Percentiles rank a stretch among this genome's conserved stretches.
Evolutionary conservation across 768 basidiomycete species (phyloP).

Genomic region (Serendipita sp.): DNA sequence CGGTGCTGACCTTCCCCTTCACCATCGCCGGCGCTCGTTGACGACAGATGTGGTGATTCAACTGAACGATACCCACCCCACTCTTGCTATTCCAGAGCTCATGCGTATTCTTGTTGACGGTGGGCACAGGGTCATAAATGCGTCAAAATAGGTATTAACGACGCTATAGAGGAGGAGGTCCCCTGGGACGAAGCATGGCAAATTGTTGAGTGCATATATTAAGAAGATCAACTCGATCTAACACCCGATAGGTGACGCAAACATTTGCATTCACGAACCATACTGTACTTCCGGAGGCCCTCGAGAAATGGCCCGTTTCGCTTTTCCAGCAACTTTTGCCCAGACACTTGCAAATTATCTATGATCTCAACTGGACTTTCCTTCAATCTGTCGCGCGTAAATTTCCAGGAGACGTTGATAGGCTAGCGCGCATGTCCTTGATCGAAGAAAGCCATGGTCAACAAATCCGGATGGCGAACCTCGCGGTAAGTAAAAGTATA

Average conservation of each 20-base stretch:
- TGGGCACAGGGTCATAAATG: neutral
- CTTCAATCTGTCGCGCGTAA: constrained; percentile 64
- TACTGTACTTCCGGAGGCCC: constrained; percentile 53
- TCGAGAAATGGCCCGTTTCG: constrained; percentile 79
- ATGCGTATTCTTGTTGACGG: constrained; percentile 50
- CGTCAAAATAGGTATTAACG: constrained; percentile 5
- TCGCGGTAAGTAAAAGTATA: constrained; percentile 43
- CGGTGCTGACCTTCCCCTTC: neutral
- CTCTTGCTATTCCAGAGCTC: constrained; percentile 85
- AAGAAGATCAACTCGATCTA: constrained; percentile 12
- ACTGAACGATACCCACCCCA: constrained; percentile 96
- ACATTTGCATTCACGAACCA: constrained; percentile 96
- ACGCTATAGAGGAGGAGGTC: constrained; percentile 82
- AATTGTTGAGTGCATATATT: constrained; percentile 23
- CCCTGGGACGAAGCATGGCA: constrained; percentile 74
- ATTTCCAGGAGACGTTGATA: constrained; percentile 76
- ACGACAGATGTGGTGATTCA: constrained; percentile 81
- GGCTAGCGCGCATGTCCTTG: constrained; percentile 72
- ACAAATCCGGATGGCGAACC: constrained; percentile 77
- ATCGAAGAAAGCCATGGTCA: constrained; percentile 86
- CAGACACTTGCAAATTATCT: constrained; percentile 84
- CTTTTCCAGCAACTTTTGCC: constrained; percentile 75
- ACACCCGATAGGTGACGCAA: constrained; percentile 31
- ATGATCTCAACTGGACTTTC: constrained; percentile 38
- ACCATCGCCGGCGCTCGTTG: neutral